A percentile compares a stretch with the other conserved stretches of the same genome.
phyloP scores from a whole-genome alignment of 2,329 filamentous ascomycete species.

The Pseudocercospora pini-densiflorae region DNA sequence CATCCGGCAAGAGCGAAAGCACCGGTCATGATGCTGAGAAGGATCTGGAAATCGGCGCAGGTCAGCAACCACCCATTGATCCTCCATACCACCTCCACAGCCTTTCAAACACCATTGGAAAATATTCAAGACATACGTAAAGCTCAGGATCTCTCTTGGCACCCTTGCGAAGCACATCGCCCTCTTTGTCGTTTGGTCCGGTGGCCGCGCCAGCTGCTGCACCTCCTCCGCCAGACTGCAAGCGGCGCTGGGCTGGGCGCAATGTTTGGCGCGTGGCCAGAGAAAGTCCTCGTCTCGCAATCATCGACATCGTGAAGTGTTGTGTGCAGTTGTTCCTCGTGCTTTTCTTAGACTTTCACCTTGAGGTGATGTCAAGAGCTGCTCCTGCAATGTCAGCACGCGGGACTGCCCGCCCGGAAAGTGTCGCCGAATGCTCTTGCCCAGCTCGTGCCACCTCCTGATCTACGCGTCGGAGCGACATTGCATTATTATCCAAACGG shows the following conservation, averaged over 20 bases:
- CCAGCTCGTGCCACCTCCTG: not conserved
- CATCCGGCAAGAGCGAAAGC: conserved; percentile 87
- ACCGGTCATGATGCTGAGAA: conserved; percentile 87
- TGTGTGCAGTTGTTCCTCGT: conserved; percentile 12
- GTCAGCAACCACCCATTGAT: conserved; percentile 19
- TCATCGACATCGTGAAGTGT: conserved; percentile 49
- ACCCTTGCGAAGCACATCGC: conserved; percentile 62
- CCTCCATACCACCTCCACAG: not conserved
- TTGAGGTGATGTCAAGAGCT: conserved; percentile 11
- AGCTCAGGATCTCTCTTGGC: conserved; percentile 75
- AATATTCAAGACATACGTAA: conserved; percentile 59
- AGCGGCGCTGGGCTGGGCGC: conserved; percentile 37
- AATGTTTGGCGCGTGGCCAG: conserved; percentile 46
- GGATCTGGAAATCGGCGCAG: conserved; percentile 63
- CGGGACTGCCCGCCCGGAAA: not conserved
- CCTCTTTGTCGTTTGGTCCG: conserved; percentile 47
- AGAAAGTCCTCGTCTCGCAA: conserved; percentile 52
- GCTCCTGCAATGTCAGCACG: not conserved
- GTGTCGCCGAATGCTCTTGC: not conserved
- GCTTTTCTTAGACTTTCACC: conserved; percentile 3
- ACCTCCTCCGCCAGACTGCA: conserved; percentile 48
- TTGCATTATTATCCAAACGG: too few species aligned
- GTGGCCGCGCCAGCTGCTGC: conserved; percentile 49
- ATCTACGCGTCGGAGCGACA: not conserved
- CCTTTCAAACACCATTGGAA: not conserved